Base-by-base conservation (phyloP, 805 yeast species). In the Suhomyces tanzawaensis region DNA sequence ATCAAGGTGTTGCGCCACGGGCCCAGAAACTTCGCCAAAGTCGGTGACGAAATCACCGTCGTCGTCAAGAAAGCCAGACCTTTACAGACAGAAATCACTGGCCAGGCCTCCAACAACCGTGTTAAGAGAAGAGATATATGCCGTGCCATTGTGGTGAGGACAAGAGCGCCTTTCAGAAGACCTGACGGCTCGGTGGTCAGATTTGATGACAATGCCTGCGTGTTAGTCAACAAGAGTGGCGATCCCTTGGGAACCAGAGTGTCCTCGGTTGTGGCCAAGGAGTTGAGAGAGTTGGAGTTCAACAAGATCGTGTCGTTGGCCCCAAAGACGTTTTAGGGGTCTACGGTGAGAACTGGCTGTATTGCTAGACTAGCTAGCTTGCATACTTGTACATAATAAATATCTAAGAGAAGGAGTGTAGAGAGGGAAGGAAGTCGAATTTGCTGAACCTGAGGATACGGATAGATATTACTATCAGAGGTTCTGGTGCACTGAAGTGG, bases 191-290 rank as follows among this genome's bases (percentile, higher is more conserved):
- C 95, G 2, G 79, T 79, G 16, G 75, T 93, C 19, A 72, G 85
- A 50, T 93, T 93, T 59, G 96, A 90, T 59, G 99, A 93, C 64
- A 93, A 91, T 61, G 99, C 99, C 1, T 90, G 98, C 68, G 98
- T 93, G 23, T 74, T 93, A 55, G 78, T 91, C 45, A 90, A 93
- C 69, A 91, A 91, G 65, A 85, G 82, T 55, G 84, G 86, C 19
- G 99, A 93, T 57, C 96, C 97, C 7, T 73, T 93, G 36, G 99
- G 98, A 13, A 85, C 96, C 18, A 85, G 98, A 76, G 86, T 93
- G 44, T 74, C 85, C 22, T 81, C 90, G 28, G 93, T 85, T 33
- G 96, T 91, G 17, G 95, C 96, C 17, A 85, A 85, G 61, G 97
- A 91, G 62, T 73, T 93, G 43, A 82, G 81, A 67, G 86, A 84